Base-by-base conservation (phyloP, 768 basidiomycete genomes). In the Pleurotus citrinopileatus region DNA sequence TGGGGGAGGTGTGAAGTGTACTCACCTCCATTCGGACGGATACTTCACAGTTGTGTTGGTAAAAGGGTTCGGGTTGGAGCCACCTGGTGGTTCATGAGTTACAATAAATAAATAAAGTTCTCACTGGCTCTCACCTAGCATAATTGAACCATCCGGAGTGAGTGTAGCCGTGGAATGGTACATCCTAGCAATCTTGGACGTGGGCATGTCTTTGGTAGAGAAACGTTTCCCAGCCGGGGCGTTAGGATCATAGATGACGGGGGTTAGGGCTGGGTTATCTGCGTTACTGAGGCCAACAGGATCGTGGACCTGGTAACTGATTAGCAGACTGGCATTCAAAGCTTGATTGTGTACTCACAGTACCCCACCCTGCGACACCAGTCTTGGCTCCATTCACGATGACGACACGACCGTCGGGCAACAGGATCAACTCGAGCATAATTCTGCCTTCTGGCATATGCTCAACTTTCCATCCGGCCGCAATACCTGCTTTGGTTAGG, bases 31-130 rank as follows among this genome's bases (percentile, higher is more conserved):
- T 65, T 76, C 73, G 20, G 60, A 64, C 58, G 69, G 53, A 22
- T 54, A 65, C 53, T 55, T 52, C 38, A 42, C 51, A 40, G 38
- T 40, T 2, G 56, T 58, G 25, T 55, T 56, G 34, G 63, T 53
- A 43, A 63, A 63, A 50, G 53, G 54, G 43, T 80, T 79, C n/a
- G 78, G 78, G 57, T 79, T 78, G 9, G 75, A 77, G 2, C 77
- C 78, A 13, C 75, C 75, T 59, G n/a, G 66, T 57, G 48, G 63
- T 5, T 15, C n/a, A n/a, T 23, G 9, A 3, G 43, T 1, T 26
- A 28, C 25, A 17, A 15, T 19, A 20, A 12, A 20, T 20, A 10
- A 37, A 20, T 28, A 19, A n/a, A 15, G 26, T 20, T 6, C 10
- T 36, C n/a, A 7, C 28, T 29, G 9, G 44, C 12, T 53, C 58